Percentiles rank a stretch among this genome's conserved stretches.
Evolutionary conservation across 345 rosid species (phyloP).

Genomic region (Balakata baccata): DNA sequence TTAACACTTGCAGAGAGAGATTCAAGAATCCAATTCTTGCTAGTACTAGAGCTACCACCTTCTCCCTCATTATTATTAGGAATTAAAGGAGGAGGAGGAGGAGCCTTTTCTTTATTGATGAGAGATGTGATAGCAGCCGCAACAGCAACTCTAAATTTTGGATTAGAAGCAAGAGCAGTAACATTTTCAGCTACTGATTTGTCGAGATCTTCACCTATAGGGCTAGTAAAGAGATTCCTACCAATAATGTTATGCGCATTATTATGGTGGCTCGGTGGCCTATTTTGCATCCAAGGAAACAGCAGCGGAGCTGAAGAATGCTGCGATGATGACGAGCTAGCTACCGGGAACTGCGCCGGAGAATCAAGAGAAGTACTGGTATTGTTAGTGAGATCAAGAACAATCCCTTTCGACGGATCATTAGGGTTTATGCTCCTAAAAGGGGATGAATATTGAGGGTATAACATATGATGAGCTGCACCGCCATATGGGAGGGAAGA

Average conservation of each 20-base stretch:
- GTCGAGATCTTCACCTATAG: neutral
- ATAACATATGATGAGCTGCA: conserved; percentile 7
- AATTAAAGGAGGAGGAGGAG: neutral
- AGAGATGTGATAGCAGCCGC: conserved; percentile 53
- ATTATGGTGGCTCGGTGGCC: conserved; percentile 2
- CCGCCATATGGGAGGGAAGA: conserved; percentile 13
- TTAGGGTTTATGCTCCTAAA: conserved; percentile 23
- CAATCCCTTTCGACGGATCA: conserved; percentile 42
- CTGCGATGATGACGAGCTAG: conserved; percentile 15
- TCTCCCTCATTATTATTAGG: conserved; percentile 17
- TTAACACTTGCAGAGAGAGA: conserved; percentile 22
- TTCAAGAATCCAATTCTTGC: conserved; percentile 27
- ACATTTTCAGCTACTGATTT: conserved; percentile 23
- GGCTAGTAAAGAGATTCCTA: neutral
- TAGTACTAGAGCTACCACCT: conserved; percentile 18
- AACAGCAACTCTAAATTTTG: conserved; percentile 53
- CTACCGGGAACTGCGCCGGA: neutral
- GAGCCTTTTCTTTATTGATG: conserved; percentile 33
- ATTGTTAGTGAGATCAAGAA: conserved; percentile 42
- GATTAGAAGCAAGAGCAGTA: conserved; percentile 46
- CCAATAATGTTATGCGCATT: neutral
- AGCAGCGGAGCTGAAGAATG: neutral
- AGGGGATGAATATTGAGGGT: conserved; percentile 23
- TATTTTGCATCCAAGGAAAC: conserved; percentile 28
- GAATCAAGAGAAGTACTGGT: neutral